Percentiles rank a stretch among this genome's conserved stretches.
These are phyloP conservation scores for Pseudogymnoascus sp. DNA, from an alignment of 2,329 filamentous ascomycete genomes.

Conservation along the genomic window DNA sequence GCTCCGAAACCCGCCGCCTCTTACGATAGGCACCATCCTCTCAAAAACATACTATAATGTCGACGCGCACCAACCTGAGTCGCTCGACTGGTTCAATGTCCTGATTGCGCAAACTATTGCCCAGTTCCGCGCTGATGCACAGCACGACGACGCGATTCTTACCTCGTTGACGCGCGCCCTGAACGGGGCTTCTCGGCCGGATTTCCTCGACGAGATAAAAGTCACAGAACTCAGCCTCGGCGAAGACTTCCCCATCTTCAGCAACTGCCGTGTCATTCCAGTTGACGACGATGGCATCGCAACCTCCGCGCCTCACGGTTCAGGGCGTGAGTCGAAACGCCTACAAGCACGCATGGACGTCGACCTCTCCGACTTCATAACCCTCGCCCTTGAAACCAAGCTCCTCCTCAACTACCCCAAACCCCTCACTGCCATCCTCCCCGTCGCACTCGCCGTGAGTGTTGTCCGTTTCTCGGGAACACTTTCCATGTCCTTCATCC, in stretches of 20 bases:
- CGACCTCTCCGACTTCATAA: slow-evolving; percentile 92
- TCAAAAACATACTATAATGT: slow-evolving; percentile 98
- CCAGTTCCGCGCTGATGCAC: slow-evolving; percentile 86
- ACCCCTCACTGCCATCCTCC: slow-evolving; percentile 78
- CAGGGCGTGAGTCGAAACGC: slow-evolving; percentile 46
- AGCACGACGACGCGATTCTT: slow-evolving; percentile 85
- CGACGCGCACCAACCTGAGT: slow-evolving; percentile 91
- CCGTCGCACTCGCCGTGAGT: slow-evolving; percentile 84
- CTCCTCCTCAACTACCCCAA: slow-evolving; percentile 92
- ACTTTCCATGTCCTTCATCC: slow-evolving; percentile 86
- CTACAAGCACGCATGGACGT: slow-evolving; percentile 96
- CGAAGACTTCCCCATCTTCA: slow-evolving; percentile 97
- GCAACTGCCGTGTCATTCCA: slow-evolving; percentile 92
- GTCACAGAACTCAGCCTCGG: slow-evolving; percentile 91
- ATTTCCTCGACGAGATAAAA: slow-evolving; percentile 87
- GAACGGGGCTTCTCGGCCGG: slow-evolving; percentile 79
- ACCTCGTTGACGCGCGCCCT: slow-evolving; percentile 76
- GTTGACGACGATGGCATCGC: slow-evolving; percentile 69
- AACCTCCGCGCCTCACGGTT: slow-evolving; percentile 17
- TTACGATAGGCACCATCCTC: slow-evolving; percentile 90
- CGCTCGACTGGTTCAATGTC: slow-evolving; percentile 98
- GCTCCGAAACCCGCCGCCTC: slow-evolving; percentile 62
- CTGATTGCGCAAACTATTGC: slow-evolving; percentile 94
- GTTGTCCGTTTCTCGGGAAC: slow-evolving; percentile 94
- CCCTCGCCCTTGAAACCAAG: slow-evolving; percentile 88